A percentile compares a stretch with the other conserved stretches of the same genome.
Conservation (phyloP, 805 yeast species). For the Hanseniaspora taiwanica region DNA sequence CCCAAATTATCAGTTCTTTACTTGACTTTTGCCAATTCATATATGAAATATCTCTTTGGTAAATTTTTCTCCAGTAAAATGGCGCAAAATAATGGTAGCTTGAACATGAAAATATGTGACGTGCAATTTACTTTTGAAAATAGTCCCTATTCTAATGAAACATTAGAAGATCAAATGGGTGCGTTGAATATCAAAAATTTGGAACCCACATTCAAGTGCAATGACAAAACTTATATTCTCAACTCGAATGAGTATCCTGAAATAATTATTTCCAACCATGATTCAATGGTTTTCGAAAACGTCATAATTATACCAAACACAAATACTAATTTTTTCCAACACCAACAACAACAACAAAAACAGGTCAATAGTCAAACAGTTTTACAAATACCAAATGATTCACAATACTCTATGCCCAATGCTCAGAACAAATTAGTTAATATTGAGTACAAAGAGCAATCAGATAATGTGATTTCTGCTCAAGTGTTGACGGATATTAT, state of each 20-base stretch:
- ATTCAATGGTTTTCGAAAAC: not conserved
- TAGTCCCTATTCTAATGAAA: too few species aligned
- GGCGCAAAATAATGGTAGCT: too few species aligned
- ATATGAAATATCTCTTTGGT: not conserved
- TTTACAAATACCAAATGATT: too few species aligned
- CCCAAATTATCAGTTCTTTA: not conserved
- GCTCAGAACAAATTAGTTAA: too few species aligned
- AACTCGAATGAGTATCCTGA: not conserved
- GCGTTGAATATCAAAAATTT: not conserved
- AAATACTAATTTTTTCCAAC: too few species aligned
- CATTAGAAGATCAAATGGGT: not conserved
- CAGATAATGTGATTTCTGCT: not conserved
- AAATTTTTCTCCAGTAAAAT: too few species aligned
- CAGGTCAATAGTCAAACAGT: too few species aligned
- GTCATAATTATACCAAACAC: too few species aligned
- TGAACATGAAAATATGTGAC: too few species aligned
- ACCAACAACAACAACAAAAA: too few species aligned
- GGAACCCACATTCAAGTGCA: not conserved
- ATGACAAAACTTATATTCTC: not conserved
- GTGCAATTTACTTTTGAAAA: too few species aligned
- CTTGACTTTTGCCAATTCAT: not conserved
- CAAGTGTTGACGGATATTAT: not conserved
- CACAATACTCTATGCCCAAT: too few species aligned
- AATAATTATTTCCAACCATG: not conserved
- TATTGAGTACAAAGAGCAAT: not conserved